These are phyloP conservation scores for Phytophthora megakarya DNA, from an alignment of 352 stramenopile species.

Conservation along the genomic window DNA sequence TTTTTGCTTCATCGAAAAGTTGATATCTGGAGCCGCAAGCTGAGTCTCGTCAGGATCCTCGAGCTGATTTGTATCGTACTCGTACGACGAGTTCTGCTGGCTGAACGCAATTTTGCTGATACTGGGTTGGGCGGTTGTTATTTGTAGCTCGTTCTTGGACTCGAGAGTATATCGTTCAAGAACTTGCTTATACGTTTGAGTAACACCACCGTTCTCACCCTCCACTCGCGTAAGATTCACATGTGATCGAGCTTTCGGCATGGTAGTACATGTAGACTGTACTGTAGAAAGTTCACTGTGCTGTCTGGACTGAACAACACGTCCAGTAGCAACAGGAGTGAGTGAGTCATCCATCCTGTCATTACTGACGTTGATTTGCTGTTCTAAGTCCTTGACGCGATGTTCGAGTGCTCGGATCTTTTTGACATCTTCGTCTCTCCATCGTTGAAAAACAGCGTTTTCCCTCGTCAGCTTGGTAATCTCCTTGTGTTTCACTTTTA, in stretches of 20 bases:
- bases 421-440: conserved; percentile 60
- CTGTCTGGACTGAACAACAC: conserved; percentile 3
- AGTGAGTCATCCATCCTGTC: not conserved
- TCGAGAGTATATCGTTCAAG: conserved; percentile 46
- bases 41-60: not conserved
- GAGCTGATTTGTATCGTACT: conserved; percentile 21
- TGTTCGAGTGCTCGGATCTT: conserved; percentile 58
- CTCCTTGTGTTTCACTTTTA: conserved; percentile 70
- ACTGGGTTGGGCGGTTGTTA: not conserved
- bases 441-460: conserved; percentile 65
- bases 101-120: conserved; percentile 5
- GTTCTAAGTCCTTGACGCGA: conserved; percentile 50
- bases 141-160: conserved; percentile 23
- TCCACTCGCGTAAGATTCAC: conserved; percentile 17
- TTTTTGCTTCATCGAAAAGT: not conserved
- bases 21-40: not conserved
- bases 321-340: not conserved
- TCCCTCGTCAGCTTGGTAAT: conserved; percentile 57
- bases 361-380: conserved; percentile 5
- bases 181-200: conserved; percentile 42
- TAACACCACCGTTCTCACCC: conserved; percentile 4
- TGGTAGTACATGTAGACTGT: not conserved
- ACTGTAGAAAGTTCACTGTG: not conserved
- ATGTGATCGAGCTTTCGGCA: conserved; percentile 30
- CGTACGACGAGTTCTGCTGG: not conserved